Conservation (phyloP, 2,329 filamentous ascomycete species). For the Colletotrichum higginsianum region DNA sequence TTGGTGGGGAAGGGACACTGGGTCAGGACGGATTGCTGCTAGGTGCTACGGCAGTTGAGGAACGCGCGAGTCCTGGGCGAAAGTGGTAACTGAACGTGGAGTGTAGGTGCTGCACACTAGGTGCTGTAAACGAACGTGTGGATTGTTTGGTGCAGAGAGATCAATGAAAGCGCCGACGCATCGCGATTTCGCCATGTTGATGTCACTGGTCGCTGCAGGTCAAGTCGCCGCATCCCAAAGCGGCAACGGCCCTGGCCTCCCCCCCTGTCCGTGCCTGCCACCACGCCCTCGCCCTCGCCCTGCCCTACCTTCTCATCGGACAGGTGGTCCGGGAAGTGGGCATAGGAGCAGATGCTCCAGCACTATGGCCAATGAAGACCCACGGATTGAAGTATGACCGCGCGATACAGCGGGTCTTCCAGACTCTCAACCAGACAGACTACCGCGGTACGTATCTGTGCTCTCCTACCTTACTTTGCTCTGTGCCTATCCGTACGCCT, state of each 20-base stretch:
- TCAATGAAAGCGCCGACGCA: slow-evolving; percentile 28
- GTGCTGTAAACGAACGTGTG: background rate
- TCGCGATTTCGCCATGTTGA: slow-evolving; percentile 42
- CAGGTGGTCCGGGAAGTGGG: slow-evolving; percentile 32
- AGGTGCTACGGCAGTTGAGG: background rate
- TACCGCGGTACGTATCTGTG: background rate
- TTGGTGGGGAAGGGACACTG: slow-evolving; percentile 13
- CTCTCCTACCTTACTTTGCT: no score
- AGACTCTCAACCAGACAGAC: no score
- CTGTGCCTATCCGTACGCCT: no score
- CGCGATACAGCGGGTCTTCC: slow-evolving; percentile 6
- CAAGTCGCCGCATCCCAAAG: slow-evolving; percentile 32
- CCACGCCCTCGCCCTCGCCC: background rate
- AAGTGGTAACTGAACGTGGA: no score
- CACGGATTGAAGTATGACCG: background rate
- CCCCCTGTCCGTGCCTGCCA: background rate
- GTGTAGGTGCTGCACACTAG: no score
- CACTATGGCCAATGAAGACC: background rate
- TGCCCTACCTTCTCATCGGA: slow-evolving; percentile 22
- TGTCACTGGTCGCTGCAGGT: slow-evolving; percentile 28
- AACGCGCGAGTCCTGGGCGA: no score
- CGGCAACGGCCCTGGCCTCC: background rate
- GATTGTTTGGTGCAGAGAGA: background rate
- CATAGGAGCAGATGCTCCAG: slow-evolving; percentile 15
- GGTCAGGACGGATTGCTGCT: background rate